These are phyloP conservation scores for Houttuynia cordata DNA, from an alignment of 164 flowering plant genomes.

Conservation along the genomic window DNA sequence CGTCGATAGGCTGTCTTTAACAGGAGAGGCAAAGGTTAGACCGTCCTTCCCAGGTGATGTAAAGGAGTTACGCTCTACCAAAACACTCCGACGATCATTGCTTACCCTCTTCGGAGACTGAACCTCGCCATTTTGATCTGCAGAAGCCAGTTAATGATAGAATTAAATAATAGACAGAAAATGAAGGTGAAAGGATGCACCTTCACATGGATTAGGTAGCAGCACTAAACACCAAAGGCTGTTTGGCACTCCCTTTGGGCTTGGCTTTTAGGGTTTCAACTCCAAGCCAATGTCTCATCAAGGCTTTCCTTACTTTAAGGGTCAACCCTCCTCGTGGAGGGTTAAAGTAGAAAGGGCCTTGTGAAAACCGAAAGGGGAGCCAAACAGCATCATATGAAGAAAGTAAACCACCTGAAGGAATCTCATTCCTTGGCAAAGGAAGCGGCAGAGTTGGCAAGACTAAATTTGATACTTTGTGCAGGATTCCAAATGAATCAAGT, in stretches of 20 bases:
- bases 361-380: no score
- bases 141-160: not conserved
- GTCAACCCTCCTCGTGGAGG: no score
- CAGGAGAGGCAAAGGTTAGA: not conserved
- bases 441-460: conserved; percentile 42
- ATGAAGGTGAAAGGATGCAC: not conserved
- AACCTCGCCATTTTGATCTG: conserved; percentile 51
- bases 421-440: not conserved
- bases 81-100: conserved; percentile 56
- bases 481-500: conserved; percentile 79
- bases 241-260: no score
- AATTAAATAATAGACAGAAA: no score
- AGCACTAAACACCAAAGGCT: not conserved
- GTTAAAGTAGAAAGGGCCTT: no score
- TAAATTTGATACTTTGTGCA: conserved; percentile 46
- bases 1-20: conserved; percentile 26
- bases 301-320: no score
- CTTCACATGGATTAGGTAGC: not conserved
- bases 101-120: conserved; percentile 82
- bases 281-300: no score
- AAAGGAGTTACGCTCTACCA: conserved; percentile 80
- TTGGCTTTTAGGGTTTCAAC: no score
- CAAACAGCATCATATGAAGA: not conserved
- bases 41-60: conserved; percentile 83
- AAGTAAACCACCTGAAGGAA: not conserved